Conservation (phyloP, 73 alveolate genomes). For the Tetrahymena elliotti region DNA sequence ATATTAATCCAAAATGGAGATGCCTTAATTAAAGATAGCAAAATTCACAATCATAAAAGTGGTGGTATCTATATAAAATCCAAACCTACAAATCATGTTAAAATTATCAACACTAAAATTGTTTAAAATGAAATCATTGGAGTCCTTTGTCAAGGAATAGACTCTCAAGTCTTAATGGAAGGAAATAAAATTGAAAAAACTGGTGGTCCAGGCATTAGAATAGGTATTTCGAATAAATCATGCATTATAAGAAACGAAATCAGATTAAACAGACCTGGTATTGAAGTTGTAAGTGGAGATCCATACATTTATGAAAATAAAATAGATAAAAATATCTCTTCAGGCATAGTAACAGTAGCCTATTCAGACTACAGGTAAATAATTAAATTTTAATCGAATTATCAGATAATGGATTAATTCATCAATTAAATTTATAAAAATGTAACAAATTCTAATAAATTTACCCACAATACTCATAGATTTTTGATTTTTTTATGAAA, state of each 20-base stretch:
- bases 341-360: conserved; percentile 50
- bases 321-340: conserved; percentile 43
- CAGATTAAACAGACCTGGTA: conserved; percentile 49
- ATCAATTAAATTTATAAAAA: too few species aligned
- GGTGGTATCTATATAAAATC: conserved; percentile 16
- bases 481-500: neutral
- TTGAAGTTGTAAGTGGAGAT: conserved; percentile 51
- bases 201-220: conserved; percentile 68
- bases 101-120: conserved; percentile 49
- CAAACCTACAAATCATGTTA: conserved; percentile 17
- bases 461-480: too few species aligned
- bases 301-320: conserved; percentile 54
- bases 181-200: conserved; percentile 35
- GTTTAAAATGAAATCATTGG: conserved; percentile 50
- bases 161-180: conserved; percentile 46
- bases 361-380: conserved; percentile 22
- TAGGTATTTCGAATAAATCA: conserved; percentile 48
- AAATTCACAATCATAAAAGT: conserved; percentile 13
- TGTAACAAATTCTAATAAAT: too few species aligned
- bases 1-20: conserved; percentile 11
- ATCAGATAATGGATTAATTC: too few species aligned
- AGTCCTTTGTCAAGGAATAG: conserved; percentile 52
- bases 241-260: conserved; percentile 56
- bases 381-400: too few species aligned
- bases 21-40: conserved; percentile 8